Base-by-base conservation (phyloP, 2,329 filamentous ascomycete genomes). In the Venturia pyrina region DNA sequence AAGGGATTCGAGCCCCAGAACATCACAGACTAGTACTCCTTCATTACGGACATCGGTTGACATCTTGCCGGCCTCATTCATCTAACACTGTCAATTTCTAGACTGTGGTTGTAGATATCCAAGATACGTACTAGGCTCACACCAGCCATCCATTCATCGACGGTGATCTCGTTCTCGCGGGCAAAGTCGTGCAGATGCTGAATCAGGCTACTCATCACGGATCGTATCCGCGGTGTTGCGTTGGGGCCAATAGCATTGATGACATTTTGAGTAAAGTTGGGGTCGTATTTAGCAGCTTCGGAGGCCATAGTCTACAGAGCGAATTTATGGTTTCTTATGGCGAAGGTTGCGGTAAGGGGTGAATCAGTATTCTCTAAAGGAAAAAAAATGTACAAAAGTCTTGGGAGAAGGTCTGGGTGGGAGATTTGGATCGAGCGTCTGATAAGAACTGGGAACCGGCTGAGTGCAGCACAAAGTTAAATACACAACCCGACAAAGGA, bases 31-130 rank as follows among this genome's bases (percentile, higher is more conserved):
- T 1, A 86, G 77, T 68, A 87, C 85, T 28, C 83, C 83, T 76
- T 88, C 86, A 66, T 88, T 88, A 65, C 86, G 81, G 72, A 81
- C 82, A 57, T 83, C 79, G 69, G 84, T 79, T 68, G 83, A 86
- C 84, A 87, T 87, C 70, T 82, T 79, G 24, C 86, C 86, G 0
- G 84, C 83, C 78, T 81, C 82, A 71, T 88, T 88, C 71, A 88
- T 79, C 76, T 78, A 17, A 34, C 13, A 3, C 17, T 15, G 40
- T 65, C 37, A 65, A 21, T 28, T 8, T 24, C 48, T 53, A 28
- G 48, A 28, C 48, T 28, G 21, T 24, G 10, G 13, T 37, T 41
- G 50, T 24, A n/a, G 50, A 24, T 7, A 28, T 43, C 32, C 34
- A 15, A 28, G 8, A 28, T 24, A 8, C 63, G 10, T 66, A 70